Base-by-base conservation (phyloP, 2,329 filamentous ascomycete species). In the Paecilomyces sp. region DNA sequence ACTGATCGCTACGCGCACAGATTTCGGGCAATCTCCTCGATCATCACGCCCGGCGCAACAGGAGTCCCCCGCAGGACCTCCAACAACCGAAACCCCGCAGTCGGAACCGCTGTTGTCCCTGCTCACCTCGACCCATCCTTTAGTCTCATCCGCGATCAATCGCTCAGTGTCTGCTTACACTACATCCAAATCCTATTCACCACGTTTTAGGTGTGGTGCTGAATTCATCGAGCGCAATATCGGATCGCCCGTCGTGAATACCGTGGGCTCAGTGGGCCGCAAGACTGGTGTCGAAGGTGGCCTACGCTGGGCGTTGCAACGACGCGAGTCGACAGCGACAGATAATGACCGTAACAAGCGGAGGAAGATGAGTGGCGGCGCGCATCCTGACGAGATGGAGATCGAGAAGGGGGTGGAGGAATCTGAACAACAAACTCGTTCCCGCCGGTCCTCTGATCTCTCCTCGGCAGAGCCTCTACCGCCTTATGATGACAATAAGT, bases 221-320 rank as follows among this genome's bases (percentile, higher is more conserved):
- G 91, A 96, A 72, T 91, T 95, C 67, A 87, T 97, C 22, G 93
- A 97, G 74, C 88, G 90, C 54, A 93, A 91, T 66, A 85, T 96
- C 57, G 90, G 83, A 12, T 81, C 89, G 1, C 92, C 91, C 1
- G 86, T 97, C 57, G 90, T 90, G 57, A 94, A 90, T 69, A 94
- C 91, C 0, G 90, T 96, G 31, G 90, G 90, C 13, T 89, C 86
- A 0, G 90, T 96, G 5, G 89, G 91, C 31, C 85, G 91, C 31
- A 87, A 88, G 33, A 96, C 93, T 0, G 93, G 93, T 61, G 89
- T 97, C 1, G 92, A 97, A 72, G 88, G 88, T 58, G 88, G 91
- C 59, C 83, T 97, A 13, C 84, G 94, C 56, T 92, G 92, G 85
- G 94, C 95, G 65, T 79, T 97, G 22, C 74, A 80, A 61, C 71